Evolutionary conservation across 139 green algal species (phyloP), one percentile per base, ranked within the genome.

Genomic region (Haematococcus lacustris): DNA sequence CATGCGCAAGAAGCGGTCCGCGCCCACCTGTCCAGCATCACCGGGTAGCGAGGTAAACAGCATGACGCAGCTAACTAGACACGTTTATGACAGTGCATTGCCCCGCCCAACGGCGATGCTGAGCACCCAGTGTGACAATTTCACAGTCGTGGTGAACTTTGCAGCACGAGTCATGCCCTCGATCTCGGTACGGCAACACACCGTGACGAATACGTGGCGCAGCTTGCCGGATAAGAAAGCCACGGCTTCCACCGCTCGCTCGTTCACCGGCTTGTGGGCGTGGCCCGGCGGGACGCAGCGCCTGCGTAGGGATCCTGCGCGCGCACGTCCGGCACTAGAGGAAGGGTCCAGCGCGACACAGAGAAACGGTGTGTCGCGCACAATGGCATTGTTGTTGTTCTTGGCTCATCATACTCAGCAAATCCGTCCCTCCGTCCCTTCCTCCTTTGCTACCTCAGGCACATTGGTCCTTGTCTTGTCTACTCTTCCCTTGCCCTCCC

Each of bases 201-300:
- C 82, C 50, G 76, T 68, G 26, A 82, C 70, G 21, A 84, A 60
- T 2, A 87, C 38, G 41, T 81, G 73, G 1, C 62, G 60, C 73
- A 85, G 51, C n/a, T 63, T 68, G 13, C 67, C 76, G 2, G 74
- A 51, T 32, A 89, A 53, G 69, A 89, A 89, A 1, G 23, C 53
- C 34, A 89, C 41, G 51, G 72, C 66, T 76, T 89, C 84, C n/a
- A 87, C 66, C 4, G 75, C 66, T 0, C 73, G 73, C 62, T 86
- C 78, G 35, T 85, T 82, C n/a, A 73, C 37, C 4, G 78, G 75
- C 63, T 68, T 70, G 50, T 80, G 59, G 73, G 71, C 33, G 75
- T 82, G 47, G 32, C 68, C 69, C 68, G 62, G 50, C 34, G 35
- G 38, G 2, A 34, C 26, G 2, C 68, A 62, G 70, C 70, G 40